Evolutionary conservation across 176 grass and related monocot genomes (phyloP).

Genomic region (Saccharum spontaneum): DNA sequence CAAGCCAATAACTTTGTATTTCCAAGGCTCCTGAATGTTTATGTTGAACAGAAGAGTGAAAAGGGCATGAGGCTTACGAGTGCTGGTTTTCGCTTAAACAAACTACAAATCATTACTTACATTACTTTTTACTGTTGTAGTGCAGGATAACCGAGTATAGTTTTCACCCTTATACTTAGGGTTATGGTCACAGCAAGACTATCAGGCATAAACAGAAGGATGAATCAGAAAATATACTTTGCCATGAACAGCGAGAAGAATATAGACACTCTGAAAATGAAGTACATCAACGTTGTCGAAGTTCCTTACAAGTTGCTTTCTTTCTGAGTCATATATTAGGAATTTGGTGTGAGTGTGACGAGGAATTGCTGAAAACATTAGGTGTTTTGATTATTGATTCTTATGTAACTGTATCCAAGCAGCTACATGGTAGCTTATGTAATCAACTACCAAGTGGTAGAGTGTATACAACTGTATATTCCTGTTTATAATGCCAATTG

Average conservation of each 20-base stretch:
- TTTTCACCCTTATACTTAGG: background rate
- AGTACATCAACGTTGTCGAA: background rate
- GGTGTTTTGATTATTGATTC: constrained; percentile 24
- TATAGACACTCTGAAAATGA: background rate
- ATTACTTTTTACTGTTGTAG: background rate
- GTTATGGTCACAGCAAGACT: constrained; percentile 1
- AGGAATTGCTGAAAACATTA: constrained; percentile 15
- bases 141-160: background rate
- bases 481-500: background rate
- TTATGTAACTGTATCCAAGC: constrained; percentile 2
- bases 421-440: constrained; percentile 6
- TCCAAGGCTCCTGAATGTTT: background rate
- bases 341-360: background rate
- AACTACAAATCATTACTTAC: background rate
- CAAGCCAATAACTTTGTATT: background rate
- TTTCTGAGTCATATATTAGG: constrained; percentile 7
- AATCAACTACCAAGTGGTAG: background rate
- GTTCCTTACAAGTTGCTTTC: constrained; percentile 14
- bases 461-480: background rate
- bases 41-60: background rate
- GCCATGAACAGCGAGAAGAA: background rate
- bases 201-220: background rate
- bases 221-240: background rate
- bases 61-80: background rate
- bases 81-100: background rate